A percentile compares a stretch with the other conserved stretches of the same genome.
phyloP scores from a whole-genome alignment of 2,329 filamentous ascomycete genomes.

The Xylaria sp. region DNA sequence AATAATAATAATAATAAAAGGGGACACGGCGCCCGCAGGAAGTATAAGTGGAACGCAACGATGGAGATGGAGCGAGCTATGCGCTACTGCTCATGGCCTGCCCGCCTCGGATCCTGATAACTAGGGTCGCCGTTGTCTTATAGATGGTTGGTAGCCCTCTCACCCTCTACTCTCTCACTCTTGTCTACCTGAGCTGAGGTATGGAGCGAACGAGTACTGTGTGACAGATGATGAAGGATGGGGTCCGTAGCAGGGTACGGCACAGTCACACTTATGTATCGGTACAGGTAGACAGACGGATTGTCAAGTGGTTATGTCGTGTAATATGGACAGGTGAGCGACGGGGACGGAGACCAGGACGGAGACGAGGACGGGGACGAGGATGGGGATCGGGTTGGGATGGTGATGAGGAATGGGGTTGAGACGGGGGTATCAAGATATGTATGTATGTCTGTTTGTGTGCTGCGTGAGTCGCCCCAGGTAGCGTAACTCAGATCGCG shows the following conservation, averaged over 20 bases:
- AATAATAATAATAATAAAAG: no score
- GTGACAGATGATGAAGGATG: not conserved
- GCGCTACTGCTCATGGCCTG: slow-evolving; percentile 18
- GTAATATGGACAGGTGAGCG: not conserved
- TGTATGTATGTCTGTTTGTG: slow-evolving; percentile 1
- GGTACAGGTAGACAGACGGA: not conserved
- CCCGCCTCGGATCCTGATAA: not conserved
- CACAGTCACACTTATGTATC: not conserved
- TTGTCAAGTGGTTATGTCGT: not conserved
- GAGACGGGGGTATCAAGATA: slow-evolving; percentile 12
- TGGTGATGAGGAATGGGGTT: not conserved
- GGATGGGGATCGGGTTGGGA: slow-evolving; percentile 4
- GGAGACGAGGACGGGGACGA: slow-evolving; percentile 14
- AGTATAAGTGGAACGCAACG: slow-evolving; percentile 22
- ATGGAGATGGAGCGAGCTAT: slow-evolving; percentile 26
- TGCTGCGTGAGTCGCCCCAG: not conserved
- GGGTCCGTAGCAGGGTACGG: not conserved
- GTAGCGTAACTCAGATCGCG: slow-evolving; percentile 20
- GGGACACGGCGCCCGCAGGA: slow-evolving; percentile 28
- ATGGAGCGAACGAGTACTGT: not conserved
- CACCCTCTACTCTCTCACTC: not conserved
- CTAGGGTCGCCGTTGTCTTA: slow-evolving; percentile 5
- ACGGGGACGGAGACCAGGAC: slow-evolving; percentile 16
- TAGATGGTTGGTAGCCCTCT: not conserved
- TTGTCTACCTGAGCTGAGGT: not conserved